Percentiles rank a stretch among this genome's conserved stretches.
These are phyloP conservation scores for Aureobasidium subglaciale DNA, from an alignment of 2,329 filamentous ascomycete species.

Conservation along the genomic window DNA sequence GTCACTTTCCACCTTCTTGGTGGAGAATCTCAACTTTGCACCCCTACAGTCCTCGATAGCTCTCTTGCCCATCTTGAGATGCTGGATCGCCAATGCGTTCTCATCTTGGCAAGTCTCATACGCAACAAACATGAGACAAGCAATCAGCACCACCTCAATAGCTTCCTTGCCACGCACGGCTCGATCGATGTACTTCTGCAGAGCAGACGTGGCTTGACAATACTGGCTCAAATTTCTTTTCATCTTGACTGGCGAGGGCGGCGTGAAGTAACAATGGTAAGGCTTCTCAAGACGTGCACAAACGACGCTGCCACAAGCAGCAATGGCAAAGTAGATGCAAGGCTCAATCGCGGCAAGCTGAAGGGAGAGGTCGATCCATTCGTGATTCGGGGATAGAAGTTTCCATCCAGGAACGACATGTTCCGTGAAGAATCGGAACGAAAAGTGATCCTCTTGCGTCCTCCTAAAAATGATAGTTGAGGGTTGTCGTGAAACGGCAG, in stretches of 20 bases:
- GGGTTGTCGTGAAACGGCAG: neutral
- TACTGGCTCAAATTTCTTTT: neutral
- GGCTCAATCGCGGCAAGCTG: neutral
- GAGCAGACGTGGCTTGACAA: neutral
- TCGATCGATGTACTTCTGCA: neutral
- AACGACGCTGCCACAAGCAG: neutral
- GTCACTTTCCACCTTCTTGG: neutral
- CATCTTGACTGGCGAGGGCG: neutral
- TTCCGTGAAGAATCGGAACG: neutral
- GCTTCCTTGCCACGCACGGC: neutral
- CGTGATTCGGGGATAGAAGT: neutral
- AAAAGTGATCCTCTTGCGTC: neutral
- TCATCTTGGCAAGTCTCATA: slow-evolving; percentile 2
- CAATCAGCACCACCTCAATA: neutral
- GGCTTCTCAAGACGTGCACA: neutral
- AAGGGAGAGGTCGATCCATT: neutral
- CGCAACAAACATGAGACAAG: neutral
- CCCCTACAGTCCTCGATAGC: neutral
- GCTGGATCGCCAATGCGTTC: neutral
- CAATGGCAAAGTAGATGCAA: neutral
- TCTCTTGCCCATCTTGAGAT: neutral
- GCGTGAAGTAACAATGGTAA: neutral
- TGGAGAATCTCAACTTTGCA: neutral
- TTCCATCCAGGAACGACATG: neutral
- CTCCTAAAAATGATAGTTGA: neutral